Evolutionary conservation across 176 grass and related monocot genomes (phyloP).

Genomic region (Poa pratensis): DNA sequence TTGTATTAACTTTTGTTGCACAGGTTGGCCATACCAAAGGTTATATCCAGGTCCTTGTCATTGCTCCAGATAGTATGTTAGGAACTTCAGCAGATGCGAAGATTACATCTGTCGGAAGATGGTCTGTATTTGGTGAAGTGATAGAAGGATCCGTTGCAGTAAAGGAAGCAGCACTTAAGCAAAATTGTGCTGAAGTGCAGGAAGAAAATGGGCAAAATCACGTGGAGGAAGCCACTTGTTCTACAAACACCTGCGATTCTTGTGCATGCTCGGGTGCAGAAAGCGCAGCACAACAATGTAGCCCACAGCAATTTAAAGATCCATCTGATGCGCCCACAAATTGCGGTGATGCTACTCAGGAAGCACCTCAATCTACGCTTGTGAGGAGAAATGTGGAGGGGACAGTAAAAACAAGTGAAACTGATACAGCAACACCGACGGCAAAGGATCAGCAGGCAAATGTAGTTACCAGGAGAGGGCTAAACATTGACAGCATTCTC

Average conservation of each 20-base stretch:
- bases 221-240: constrained; percentile 42
- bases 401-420: constrained; percentile 28
- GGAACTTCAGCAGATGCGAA: constrained; percentile 73
- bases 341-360: background rate
- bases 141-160: constrained; percentile 48
- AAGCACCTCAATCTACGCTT: constrained; percentile 45
- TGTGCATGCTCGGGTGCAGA: constrained; percentile 57
- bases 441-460: constrained; percentile 25
- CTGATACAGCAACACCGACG: background rate
- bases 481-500: constrained; percentile 57
- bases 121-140: constrained; percentile 89
- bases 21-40: constrained; percentile 96
- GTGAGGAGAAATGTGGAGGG: constrained; percentile 59
- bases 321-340: background rate
- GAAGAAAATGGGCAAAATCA: constrained; percentile 9
- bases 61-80: constrained; percentile 77
- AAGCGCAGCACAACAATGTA: constrained; percentile 10
- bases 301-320: constrained; percentile 7
- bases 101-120: constrained; percentile 83
- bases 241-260: constrained; percentile 34
- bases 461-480: constrained; percentile 27
- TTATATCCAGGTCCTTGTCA: constrained; percentile 92
- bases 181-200: constrained; percentile 24
- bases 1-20: constrained; percentile 32
- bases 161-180: constrained; percentile 34